These are phyloP conservation scores for Piper betle DNA, from an alignment of 164 flowering plant species.

Conservation along the genomic window DNA sequence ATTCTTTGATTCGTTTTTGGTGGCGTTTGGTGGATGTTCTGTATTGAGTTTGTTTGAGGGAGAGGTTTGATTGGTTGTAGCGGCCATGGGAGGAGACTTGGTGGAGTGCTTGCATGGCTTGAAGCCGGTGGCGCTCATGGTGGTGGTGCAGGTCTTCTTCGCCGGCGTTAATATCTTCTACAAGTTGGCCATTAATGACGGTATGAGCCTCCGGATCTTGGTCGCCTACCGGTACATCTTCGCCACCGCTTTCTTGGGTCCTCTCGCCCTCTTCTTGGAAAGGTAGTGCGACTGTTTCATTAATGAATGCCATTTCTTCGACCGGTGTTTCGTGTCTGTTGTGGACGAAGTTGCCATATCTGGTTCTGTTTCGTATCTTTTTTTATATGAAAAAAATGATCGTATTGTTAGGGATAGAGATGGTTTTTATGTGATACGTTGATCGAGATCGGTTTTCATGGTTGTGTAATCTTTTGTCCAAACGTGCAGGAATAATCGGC, in stretches of 20 bases:
- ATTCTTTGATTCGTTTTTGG: neutral
- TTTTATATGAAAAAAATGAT: too few species aligned
- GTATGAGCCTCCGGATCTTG: slow-evolving; percentile 40
- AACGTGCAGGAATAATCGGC: neutral
- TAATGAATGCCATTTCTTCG: neutral
- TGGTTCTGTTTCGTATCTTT: too few species aligned
- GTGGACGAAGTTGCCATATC: too few species aligned
- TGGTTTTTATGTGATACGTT: too few species aligned
- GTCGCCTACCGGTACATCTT: slow-evolving; percentile 53
- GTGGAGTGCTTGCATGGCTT: slow-evolving; percentile 15
- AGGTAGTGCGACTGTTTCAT: slow-evolving; percentile 17
- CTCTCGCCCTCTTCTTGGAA: slow-evolving; percentile 48
- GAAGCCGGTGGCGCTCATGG: slow-evolving; percentile 46
- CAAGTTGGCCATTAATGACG: slow-evolving; percentile 43
- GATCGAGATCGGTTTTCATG: neutral
- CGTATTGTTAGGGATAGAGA: too few species aligned
- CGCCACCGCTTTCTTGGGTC: slow-evolving; percentile 36
- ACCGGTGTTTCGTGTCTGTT: too few species aligned
- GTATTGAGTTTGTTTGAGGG: too few species aligned
- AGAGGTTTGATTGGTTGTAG: neutral
- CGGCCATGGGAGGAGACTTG: neutral
- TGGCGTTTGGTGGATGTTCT: neutral
- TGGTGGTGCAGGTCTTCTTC: slow-evolving; percentile 25
- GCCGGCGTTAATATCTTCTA: slow-evolving; percentile 39
- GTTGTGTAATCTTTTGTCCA: neutral